Evolutionary conservation across 2,329 filamentous ascomycete species (phyloP).

Genomic region (Colletotrichum viniferum): DNA sequence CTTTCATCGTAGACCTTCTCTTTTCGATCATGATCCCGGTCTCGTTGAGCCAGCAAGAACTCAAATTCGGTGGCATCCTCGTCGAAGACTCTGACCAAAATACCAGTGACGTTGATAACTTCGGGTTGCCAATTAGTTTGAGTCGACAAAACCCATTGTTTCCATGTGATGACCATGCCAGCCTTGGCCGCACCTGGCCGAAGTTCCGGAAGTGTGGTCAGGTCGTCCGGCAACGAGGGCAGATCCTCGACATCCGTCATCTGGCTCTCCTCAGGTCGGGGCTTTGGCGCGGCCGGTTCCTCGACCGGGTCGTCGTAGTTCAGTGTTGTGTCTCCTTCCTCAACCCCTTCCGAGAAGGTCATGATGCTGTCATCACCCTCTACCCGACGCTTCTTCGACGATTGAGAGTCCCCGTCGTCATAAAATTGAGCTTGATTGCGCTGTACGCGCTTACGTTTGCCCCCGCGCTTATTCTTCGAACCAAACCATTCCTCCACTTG

Average conservation of each 20-base stretch:
- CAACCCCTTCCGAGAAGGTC: slow-evolving; percentile 3
- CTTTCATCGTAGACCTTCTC: slow-evolving; percentile 66
- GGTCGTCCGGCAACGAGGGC: slow-evolving; percentile 63
- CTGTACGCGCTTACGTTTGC: slow-evolving; percentile 55
- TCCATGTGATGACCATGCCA: slow-evolving; percentile 74
- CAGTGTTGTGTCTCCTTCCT: slow-evolving; percentile 35
- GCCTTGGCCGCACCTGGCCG: slow-evolving; percentile 49
- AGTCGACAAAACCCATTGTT: slow-evolving; percentile 64
- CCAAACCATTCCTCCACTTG: slow-evolving; percentile 42
- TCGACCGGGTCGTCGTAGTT: slow-evolving; percentile 41
- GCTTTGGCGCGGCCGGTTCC: slow-evolving; percentile 26
- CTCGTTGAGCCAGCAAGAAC: slow-evolving; percentile 71
- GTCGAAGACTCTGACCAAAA: slow-evolving; percentile 61
- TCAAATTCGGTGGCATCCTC: slow-evolving; percentile 56
- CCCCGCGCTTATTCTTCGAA: slow-evolving; percentile 38
- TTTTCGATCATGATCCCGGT: slow-evolving; percentile 61
- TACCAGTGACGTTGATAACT: slow-evolving; percentile 67
- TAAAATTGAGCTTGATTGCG: slow-evolving; percentile 45
- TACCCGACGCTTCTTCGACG: slow-evolving; percentile 17
- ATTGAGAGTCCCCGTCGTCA: slow-evolving; percentile 30
- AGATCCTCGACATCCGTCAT: slow-evolving; percentile 63
- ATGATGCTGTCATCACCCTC: neutral
- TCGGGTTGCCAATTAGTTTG: slow-evolving; percentile 71
- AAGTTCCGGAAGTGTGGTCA: slow-evolving; percentile 57
- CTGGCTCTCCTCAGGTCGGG: slow-evolving; percentile 42